These are phyloP conservation scores for Hibiscus mutabilis DNA, from an alignment of 345 rosid genomes.

Conservation along the genomic window DNA sequence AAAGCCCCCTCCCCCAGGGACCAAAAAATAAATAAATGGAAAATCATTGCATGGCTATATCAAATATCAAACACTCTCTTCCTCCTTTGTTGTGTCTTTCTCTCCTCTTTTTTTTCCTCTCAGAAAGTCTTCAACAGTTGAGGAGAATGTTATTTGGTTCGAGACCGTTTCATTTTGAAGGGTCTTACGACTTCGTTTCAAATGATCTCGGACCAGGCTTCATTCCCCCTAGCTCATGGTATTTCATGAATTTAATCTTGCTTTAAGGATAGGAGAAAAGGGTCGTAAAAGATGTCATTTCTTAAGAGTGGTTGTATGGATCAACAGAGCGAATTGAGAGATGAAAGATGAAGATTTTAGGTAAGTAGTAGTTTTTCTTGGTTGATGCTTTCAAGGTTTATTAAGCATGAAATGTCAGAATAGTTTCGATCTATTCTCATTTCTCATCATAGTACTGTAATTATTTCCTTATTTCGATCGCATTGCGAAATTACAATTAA, in stretches of 20 bases:
- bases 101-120: background rate
- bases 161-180: slow-evolving; percentile 34
- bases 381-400: background rate
- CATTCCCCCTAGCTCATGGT: slow-evolving; percentile 58
- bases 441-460: background rate
- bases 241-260: background rate
- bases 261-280: background rate
- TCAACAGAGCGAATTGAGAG: background rate
- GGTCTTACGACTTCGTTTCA: background rate
- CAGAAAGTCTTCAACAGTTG: slow-evolving; percentile 17
- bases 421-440: background rate
- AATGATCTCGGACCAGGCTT: slow-evolving; percentile 95
- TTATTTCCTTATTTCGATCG: background rate
- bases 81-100: background rate
- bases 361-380: background rate
- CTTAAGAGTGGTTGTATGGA: background rate
- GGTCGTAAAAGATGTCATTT: background rate
- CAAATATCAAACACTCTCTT: slow-evolving; percentile 26
- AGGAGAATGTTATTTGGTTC: slow-evolving; percentile 66
- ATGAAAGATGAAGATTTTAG: background rate
- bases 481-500: no score
- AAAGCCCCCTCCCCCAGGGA: slow-evolving; percentile 30
- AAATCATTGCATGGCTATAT: slow-evolving; percentile 34
- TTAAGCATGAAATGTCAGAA: background rate
- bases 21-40: background rate